phyloP scores from a whole-genome alignment of 2,329 filamentous ascomycete genomes.

The Phoma sp. region DNA sequence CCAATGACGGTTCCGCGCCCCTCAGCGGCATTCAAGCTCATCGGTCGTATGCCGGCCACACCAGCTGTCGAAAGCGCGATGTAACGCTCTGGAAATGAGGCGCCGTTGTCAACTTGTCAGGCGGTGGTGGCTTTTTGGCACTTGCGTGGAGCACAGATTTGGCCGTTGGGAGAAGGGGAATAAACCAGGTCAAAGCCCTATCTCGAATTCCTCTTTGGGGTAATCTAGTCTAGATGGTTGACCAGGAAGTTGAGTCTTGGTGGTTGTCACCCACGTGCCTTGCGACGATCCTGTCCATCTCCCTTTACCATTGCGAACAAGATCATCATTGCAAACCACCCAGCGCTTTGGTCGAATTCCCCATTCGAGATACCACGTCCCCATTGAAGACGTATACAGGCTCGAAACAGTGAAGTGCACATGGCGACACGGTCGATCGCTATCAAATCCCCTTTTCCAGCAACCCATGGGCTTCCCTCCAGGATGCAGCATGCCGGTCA shows the following conservation, averaged over 20 bases:
- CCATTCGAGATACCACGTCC: slow-evolving; percentile 15
- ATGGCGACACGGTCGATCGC: slow-evolving; percentile 19
- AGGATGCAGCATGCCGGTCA: slow-evolving; percentile 8
- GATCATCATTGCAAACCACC: slow-evolving; percentile 16
- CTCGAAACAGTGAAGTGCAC: slow-evolving; percentile 19
- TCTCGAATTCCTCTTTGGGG: not conserved
- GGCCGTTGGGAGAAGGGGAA: slow-evolving; percentile 11
- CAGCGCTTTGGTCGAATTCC: slow-evolving; percentile 10
- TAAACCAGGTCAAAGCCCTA: slow-evolving; percentile 7
- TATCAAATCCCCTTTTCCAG: slow-evolving; percentile 17
- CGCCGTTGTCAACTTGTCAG: slow-evolving; percentile 23
- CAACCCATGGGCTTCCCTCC: slow-evolving; percentile 1
- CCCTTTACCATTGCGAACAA: slow-evolving; percentile 14
- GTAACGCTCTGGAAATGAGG: slow-evolving; percentile 28
- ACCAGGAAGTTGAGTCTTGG: slow-evolving; percentile 1
- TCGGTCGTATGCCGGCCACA: slow-evolving; percentile 14
- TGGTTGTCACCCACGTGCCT: slow-evolving; percentile 16
- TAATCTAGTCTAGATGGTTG: slow-evolving; percentile 3
- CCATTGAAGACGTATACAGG: slow-evolving; percentile 12
- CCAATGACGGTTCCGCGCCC: slow-evolving; percentile 20
- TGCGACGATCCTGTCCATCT: slow-evolving; percentile 15
- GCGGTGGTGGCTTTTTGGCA: slow-evolving; percentile 15
- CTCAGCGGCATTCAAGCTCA: not conserved
- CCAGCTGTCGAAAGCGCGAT: slow-evolving; percentile 19
- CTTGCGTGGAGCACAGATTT: slow-evolving; percentile 14